Evolutionary conservation across 2,329 filamentous ascomycete genomes (phyloP).

Genomic region (Beauveria pseudobassiana): DNA sequence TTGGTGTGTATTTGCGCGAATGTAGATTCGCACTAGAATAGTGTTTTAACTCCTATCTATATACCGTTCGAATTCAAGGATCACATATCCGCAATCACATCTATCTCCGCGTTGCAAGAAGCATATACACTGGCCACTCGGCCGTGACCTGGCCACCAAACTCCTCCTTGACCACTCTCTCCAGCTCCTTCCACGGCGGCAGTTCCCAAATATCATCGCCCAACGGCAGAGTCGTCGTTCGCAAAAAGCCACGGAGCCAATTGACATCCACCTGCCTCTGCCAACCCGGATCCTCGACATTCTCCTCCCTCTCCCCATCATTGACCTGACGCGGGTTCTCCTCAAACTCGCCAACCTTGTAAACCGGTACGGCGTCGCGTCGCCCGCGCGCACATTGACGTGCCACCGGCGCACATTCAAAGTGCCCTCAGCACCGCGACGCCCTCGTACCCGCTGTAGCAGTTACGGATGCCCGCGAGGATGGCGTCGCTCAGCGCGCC

Average conservation of each 20-base stretch:
- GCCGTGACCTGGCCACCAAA: slow-evolving; percentile 7
- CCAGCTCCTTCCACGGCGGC: not conserved
- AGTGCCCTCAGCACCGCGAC: slow-evolving; percentile 6
- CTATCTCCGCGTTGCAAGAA: slow-evolving; percentile 4
- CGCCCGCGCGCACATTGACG: not conserved
- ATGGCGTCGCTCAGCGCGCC: slow-evolving; percentile 5
- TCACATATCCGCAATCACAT: too few species aligned
- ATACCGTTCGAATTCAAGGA: too few species aligned
- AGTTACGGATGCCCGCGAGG: not conserved
- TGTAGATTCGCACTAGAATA: too few species aligned
- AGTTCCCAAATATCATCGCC: not conserved
- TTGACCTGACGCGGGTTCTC: not conserved
- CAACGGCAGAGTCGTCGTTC: slow-evolving; percentile 6
- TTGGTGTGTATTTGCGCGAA: too few species aligned
- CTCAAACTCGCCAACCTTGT: not conserved
- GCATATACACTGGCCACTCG: slow-evolving; percentile 9
- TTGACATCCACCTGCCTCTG: not conserved
- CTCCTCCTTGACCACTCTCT: not conserved
- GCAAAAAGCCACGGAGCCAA: slow-evolving; percentile 4
- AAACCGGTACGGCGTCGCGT: slow-evolving; percentile 1
- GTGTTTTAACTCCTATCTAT: too few species aligned
- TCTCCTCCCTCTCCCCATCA: not conserved
- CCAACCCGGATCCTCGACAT: not conserved
- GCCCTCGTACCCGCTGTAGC: slow-evolving; percentile 6
- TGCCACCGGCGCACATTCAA: not conserved